These are phyloP conservation scores for Phanerodontia chrysosporium DNA, from an alignment of 768 basidiomycete genomes.

Conservation along the genomic window DNA sequence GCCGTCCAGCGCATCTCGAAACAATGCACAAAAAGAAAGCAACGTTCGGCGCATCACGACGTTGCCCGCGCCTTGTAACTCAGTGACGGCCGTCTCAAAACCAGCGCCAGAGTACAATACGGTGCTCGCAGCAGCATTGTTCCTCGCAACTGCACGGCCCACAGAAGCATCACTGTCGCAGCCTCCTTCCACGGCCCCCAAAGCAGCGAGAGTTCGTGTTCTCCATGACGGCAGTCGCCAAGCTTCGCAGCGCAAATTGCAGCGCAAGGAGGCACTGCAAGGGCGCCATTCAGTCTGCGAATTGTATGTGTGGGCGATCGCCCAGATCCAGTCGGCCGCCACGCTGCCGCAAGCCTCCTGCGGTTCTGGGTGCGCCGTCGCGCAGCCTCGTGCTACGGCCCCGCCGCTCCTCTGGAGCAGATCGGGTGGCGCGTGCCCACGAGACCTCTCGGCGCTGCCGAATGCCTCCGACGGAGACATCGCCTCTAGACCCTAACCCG, in stretches of 20 bases:
- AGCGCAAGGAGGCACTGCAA: background rate
- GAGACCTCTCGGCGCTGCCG: background rate
- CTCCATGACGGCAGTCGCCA: background rate
- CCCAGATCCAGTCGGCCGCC: background rate
- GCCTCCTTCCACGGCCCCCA: too few relatives aligned
- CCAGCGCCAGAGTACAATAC: background rate
- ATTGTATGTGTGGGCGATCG: background rate
- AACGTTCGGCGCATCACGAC: background rate
- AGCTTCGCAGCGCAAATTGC: background rate
- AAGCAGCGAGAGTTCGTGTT: background rate
- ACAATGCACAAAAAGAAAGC: background rate
- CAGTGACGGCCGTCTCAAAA: background rate
- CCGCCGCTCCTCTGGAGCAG: background rate
- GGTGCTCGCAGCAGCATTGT: background rate
- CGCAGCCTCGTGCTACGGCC: background rate
- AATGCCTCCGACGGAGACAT: background rate
- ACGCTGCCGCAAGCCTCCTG: background rate
- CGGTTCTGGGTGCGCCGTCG: background rate
- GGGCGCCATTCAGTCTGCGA: background rate
- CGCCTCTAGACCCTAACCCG: too few relatives aligned
- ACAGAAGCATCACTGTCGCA: too few relatives aligned
- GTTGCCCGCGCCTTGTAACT: background rate
- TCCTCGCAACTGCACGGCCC: background rate
- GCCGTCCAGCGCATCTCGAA: background rate
- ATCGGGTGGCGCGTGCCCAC: background rate